Percentiles rank a stretch among this genome's conserved stretches.
Evolutionary conservation across 208 protist species (phyloP).

Genomic region (Wallacemonas sp.): DNA sequence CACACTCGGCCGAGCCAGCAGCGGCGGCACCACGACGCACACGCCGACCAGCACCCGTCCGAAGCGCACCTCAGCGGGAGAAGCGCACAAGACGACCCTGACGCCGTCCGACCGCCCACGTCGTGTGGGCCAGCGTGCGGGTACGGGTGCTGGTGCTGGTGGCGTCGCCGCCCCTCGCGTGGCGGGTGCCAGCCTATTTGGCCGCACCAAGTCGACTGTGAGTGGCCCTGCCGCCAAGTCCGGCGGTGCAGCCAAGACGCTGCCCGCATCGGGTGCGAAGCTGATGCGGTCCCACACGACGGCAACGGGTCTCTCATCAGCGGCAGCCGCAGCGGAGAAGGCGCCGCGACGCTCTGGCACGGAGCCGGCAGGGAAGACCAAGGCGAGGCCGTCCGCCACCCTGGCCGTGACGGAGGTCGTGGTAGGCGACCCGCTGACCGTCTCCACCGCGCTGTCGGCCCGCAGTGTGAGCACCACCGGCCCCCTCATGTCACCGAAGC

Average conservation of each 20-base stretch:
- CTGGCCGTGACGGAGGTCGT: not conserved
- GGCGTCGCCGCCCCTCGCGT: not conserved
- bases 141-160: not conserved
- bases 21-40: not conserved
- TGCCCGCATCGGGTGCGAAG: not conserved
- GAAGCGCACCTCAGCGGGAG: no score
- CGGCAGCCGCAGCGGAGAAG: conserved; percentile 1
- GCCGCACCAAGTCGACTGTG: conserved; percentile 17
- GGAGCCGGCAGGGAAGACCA: not conserved
- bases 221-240: not conserved
- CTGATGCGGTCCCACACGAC: not conserved
- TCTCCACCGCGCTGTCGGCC: not conserved
- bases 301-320: not conserved
- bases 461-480: conserved; percentile 12
- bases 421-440: no score
- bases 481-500: conserved; percentile 20
- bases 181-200: conserved; percentile 8
- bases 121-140: conserved; percentile 8
- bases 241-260: not conserved
- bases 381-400: not conserved
- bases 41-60: no score
- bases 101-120: no score
- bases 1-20: not conserved
- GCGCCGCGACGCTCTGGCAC: not conserved
- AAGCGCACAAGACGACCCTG: no score